Evolutionary conservation across 2,329 filamentous ascomycete species (phyloP).

Genomic region (Zasmidium cellare): DNA sequence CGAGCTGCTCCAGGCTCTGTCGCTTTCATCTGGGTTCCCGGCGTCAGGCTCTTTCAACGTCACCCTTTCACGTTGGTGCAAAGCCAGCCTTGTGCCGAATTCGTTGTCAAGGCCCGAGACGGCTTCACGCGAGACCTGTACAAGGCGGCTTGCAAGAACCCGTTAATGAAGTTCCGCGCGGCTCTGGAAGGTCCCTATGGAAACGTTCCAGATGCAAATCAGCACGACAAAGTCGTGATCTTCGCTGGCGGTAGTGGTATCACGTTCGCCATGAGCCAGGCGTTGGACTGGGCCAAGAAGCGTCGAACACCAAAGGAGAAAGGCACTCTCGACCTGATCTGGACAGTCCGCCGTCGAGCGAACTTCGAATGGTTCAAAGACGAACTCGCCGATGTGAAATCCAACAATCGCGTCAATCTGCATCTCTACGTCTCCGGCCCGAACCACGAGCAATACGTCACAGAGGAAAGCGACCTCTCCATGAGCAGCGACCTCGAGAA

Average conservation of each 20-base stretch:
- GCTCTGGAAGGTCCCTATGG: constrained; percentile 33
- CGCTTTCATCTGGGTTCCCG: constrained; percentile 27
- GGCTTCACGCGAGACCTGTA: constrained; percentile 25
- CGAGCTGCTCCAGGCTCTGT: constrained; percentile 20
- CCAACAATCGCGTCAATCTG: constrained; percentile 48
- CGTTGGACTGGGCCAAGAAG: constrained; percentile 45
- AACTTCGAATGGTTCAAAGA: constrained; percentile 52
- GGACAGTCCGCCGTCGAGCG: constrained; percentile 18
- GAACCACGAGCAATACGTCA: neutral
- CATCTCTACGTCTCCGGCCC: constrained; percentile 51
- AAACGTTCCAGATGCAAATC: constrained; percentile 41
- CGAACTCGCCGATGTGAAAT: constrained; percentile 49
- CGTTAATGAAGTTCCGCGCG: constrained; percentile 13
- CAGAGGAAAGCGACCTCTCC: neutral
- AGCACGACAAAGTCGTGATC: constrained; percentile 61
- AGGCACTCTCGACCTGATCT: constrained; percentile 48
- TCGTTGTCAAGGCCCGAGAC: constrained; percentile 23
- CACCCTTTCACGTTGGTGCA: constrained; percentile 28
- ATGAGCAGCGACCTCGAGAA: neutral
- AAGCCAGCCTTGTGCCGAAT: constrained; percentile 15
- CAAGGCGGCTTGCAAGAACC: constrained; percentile 17
- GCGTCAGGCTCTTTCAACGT: constrained; percentile 15
- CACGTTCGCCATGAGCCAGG: constrained; percentile 58
- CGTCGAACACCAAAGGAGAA: constrained; percentile 42
- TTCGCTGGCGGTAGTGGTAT: constrained; percentile 62